Base-by-base conservation (phyloP, 1,284 basidiomycete species). In the Pseudozyma pruni region DNA sequence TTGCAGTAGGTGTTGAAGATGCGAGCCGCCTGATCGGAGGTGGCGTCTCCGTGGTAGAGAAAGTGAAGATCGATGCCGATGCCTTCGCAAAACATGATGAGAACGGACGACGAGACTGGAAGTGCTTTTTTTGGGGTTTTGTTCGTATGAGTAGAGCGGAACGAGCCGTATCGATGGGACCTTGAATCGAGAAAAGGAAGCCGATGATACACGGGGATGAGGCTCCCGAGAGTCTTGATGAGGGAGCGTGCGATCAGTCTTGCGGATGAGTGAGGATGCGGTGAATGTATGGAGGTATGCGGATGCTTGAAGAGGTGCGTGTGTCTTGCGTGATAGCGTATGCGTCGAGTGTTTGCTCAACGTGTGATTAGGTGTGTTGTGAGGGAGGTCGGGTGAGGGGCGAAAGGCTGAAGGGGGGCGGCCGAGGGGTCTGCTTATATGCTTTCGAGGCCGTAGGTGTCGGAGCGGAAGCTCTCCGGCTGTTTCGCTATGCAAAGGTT, bases 11-110 rank as follows among this genome's bases (percentile, higher is more conserved):
- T 14, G 9, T n/a, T 35, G 23, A 62, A 62, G 32, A 47, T 27
- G 13, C 17, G 25, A 8, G 43, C 23, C 10, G 32, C 48, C n/a
- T 31, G 8, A 6, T 37, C 16, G 14, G 42, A 31, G n/a, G 35
- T 38, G 42, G 14, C 7, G 17, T 46, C 25, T 6, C 37, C 47
- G 20, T 62, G 52, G 43, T 37, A 37, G 38, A 51, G 6, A 34
- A 62, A 62, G 48, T 55, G 51, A 8, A 62, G 52, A 19, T 62
- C 59, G 27, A 55, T 55, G 35, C 52, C 52, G 37, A 62, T 55
- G 20, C 22, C 42, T 37, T 62, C 35, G 29, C 40, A 55, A 43
- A 55, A 51, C 59, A 62, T 59, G 32, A 31, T 31, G 50, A n/a
- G 14, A 32, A 34, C 19, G 19, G 29, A 8, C 32, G 10, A 44